A percentile compares a stretch with the other conserved stretches of the same genome.
phyloP scores from a whole-genome alignment of 1,284 basidiomycete genomes.

The Blastosporella zonata region DNA sequence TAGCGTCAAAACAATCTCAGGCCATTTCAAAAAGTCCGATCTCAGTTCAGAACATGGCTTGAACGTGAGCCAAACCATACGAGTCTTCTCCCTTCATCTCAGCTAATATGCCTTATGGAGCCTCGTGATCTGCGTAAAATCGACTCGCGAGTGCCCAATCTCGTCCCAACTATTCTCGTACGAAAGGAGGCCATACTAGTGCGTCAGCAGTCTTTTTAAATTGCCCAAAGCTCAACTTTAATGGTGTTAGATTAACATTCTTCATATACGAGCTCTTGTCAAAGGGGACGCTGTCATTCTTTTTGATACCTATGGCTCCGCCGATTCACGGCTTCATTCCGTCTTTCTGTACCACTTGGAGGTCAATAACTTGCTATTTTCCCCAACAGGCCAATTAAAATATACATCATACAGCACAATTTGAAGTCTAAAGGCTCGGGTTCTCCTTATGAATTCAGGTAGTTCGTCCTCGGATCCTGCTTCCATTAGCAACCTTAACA shows the following conservation, averaged over 20 bases:
- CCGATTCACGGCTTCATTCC: conserved; percentile 81
- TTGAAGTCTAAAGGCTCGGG: conserved; percentile 65
- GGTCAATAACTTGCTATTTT: conserved; percentile 38
- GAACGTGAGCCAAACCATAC: conserved; percentile 64
- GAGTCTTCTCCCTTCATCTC: not conserved
- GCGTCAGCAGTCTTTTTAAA: conserved; percentile 27
- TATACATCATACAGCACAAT: conserved; percentile 57
- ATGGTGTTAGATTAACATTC: conserved; percentile 73
- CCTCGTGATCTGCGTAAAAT: conserved; percentile 96
- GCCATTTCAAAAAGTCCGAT: conserved; percentile 87
- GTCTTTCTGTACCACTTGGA: conserved; percentile 88
- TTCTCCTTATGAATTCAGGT: conserved; percentile 90
- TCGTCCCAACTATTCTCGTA: conserved; percentile 92
- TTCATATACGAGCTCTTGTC: conserved; percentile 92
- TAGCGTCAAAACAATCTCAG: conserved; percentile 86
- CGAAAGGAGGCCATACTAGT: conserved; percentile 87
- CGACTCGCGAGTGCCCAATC: conserved; percentile 90
- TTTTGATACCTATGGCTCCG: conserved; percentile 87
- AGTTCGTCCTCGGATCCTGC: conserved; percentile 21
- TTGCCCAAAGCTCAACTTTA: conserved; percentile 12
- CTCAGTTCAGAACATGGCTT: conserved; percentile 86
- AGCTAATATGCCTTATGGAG: conserved; percentile 39
- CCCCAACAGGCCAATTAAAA: conserved; percentile 8
- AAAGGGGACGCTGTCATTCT: conserved; percentile 91
- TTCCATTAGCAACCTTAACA: conserved; percentile 20